Evolutionary conservation across 1,284 basidiomycete genomes (phyloP), one percentile per base, ranked within the genome.

Genomic region (Fomitopsis schrenkii): DNA sequence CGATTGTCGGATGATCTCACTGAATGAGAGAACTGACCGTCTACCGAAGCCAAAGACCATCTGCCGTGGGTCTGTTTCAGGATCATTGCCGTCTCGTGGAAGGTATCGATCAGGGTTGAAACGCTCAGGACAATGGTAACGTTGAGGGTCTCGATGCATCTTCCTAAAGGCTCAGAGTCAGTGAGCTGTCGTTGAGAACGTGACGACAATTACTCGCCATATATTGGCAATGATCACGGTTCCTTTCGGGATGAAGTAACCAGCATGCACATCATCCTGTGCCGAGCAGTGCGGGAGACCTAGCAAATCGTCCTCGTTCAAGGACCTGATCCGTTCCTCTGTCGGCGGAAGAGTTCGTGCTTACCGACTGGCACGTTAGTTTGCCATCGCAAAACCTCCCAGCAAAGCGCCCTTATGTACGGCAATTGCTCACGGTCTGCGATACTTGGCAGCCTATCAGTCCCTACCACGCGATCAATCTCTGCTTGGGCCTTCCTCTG

Each of bases 401-500:
- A 67, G 56, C 66, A 63, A 17, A 76, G 41, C 1, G 75, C 73
- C 36, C 72, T 65, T 46, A 74, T 50, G 59, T 72, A 76, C 1
- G 74, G 74, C 17, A 76, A 65, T n/a, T 63, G 62, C 0, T 67
- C 66, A 5, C 72, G 70, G 60, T 77, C 75, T n/a, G 62, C 65
- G 35, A 71, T 65, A 2, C 62, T 67, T 28, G 75, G 75, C 12
- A 75, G 66, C 17, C 72, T 67, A 8, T 71, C 70, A 6, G 57
- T 46, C 15, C 74, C 72, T 28, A 77, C 58, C 30, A 72, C 69
- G 6, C 62, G 54, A 22, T 75, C 73, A 33, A 77, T 68, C 60
- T 76, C 74, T 3, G 61, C 67, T 45, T 75, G 73, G 0, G 74
- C 74, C 48, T 69, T 71, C 50, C 59, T 58, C 61, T 76, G 74